phyloP scores from a whole-genome alignment of 2,329 filamentous ascomycete species.

The Fusarium sp. region DNA sequence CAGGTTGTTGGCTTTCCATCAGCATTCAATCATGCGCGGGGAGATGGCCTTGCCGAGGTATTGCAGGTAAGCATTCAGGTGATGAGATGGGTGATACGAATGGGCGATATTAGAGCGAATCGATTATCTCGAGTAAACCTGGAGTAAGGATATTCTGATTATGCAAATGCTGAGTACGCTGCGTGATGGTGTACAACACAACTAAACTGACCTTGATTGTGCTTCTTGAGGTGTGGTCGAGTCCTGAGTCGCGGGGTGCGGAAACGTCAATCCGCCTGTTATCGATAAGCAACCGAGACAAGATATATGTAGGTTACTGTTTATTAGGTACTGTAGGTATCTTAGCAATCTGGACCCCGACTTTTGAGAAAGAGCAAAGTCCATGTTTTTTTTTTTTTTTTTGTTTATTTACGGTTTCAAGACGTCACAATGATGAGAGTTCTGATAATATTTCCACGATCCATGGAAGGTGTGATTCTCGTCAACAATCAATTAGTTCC shows the following conservation, averaged over 20 bases:
- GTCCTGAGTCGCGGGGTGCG: slow-evolving; percentile 40
- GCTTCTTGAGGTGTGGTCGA: slow-evolving; percentile 29
- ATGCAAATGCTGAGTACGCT: slow-evolving; percentile 23
- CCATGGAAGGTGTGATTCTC: too few species aligned
- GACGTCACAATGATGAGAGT: too few species aligned
- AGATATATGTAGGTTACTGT: too few species aligned
- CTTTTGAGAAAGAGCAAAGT: too few species aligned
- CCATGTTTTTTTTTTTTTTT: too few species aligned
- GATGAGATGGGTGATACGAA: background rate
- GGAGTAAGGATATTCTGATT: slow-evolving; percentile 7
- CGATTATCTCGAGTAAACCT: background rate
- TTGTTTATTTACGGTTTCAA: too few species aligned
- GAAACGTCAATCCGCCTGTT: slow-evolving; percentile 21
- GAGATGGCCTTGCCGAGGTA: slow-evolving; percentile 36
- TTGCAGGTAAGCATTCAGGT: slow-evolving; percentile 40
- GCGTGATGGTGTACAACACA: slow-evolving; percentile 26
- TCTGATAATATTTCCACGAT: too few species aligned
- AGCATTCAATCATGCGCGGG: slow-evolving; percentile 43
- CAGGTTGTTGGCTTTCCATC: slow-evolving; percentile 47
- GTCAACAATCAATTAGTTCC: too few species aligned
- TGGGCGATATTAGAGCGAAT: background rate
- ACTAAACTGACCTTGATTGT: slow-evolving; percentile 18
- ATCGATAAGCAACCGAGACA: slow-evolving; percentile 37
- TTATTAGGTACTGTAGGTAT: too few species aligned
- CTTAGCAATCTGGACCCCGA: too few species aligned